Conservation (phyloP, 179 eudicot genomes). For the Beta lomatogona region DNA sequence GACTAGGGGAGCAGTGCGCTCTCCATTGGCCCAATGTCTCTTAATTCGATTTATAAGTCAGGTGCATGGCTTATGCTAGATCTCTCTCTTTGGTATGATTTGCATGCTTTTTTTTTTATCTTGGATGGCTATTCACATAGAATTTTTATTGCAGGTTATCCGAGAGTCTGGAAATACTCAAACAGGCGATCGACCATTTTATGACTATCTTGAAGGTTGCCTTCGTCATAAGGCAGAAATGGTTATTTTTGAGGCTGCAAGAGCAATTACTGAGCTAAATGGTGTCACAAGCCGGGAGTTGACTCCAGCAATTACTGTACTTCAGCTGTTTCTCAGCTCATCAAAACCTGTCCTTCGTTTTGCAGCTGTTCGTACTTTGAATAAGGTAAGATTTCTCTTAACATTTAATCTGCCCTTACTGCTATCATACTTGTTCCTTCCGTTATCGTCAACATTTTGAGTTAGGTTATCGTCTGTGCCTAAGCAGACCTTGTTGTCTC, state of each 20-base stretch:
- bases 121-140: constrained; percentile 10
- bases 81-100: constrained; percentile 4
- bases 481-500: not conserved
- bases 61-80: constrained; percentile 42
- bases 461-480: not conserved
- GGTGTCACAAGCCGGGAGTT: constrained; percentile 86
- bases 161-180: constrained; percentile 74
- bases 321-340: constrained; percentile 91
- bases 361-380: constrained; percentile 96
- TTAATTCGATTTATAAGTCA: constrained; percentile 88
- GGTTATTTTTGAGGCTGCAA: constrained; percentile 94
- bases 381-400: constrained; percentile 54
- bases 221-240: constrained; percentile 98
- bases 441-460: not conserved
- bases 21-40: constrained; percentile 95
- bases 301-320: constrained; percentile 90
- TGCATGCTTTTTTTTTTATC: not conserved
- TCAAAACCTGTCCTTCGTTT: constrained; percentile 96
- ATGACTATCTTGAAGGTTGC: constrained; percentile 90
- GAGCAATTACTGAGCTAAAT: constrained; percentile 89
- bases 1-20: constrained; percentile 88
- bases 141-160: constrained; percentile 59
- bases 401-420: not conserved
- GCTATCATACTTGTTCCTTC: not conserved
- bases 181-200: constrained; percentile 90